Evolutionary conservation across 208 protist species (phyloP), one percentile per base, ranked within the genome.

Genomic region (Hexamita inflata): DNA sequence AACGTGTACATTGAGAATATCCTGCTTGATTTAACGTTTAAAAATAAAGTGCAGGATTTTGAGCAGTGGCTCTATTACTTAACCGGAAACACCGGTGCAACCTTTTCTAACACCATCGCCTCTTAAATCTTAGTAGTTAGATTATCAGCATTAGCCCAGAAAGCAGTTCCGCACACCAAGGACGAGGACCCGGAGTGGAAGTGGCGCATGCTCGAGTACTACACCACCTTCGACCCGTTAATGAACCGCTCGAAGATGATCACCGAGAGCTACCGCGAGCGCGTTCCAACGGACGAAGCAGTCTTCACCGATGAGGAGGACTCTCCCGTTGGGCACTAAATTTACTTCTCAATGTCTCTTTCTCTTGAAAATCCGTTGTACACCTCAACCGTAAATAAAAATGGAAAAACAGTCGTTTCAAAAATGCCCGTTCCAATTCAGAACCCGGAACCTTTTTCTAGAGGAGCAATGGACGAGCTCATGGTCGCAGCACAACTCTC

Each of bases 61-160:
- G 64, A 70, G 64, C 15, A 70, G 15, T 70, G 64, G 64, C 64
- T 70, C n/a, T 70, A 70, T 38, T 70, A 70, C 35, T 70, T 70
- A n/a, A 42, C 64, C n/a, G 40, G 64, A 11, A 40, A 29, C 42
- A 40, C 64, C 15, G 40, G 40, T 24, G 64, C 40, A 28, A 40
- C 32, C 4, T 70, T 70, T 34, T 70, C 64, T 29, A 70, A 70
- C 4, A 70, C 64, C 11, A 70, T 70, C 11, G 64, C 64, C 9
- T 45, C 32, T 34, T 38, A 70, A 34, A 70, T 70, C 35, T 38
- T 70, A 32, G 64, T 70, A 15, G 64, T 70, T n/a, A n/a, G 40
- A n/a, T 38, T 70, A 32, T 15, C 32, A n/a, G 9, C 9, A 30
- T 38, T 70, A 32, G 64, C 64, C 15, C 11, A 7, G 2, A n/a